A percentile compares a stretch with the other conserved stretches of the same genome.
These are phyloP conservation scores for Amanita exitialis DNA, from an alignment of 768 basidiomycete genomes.

Conservation along the genomic window DNA sequence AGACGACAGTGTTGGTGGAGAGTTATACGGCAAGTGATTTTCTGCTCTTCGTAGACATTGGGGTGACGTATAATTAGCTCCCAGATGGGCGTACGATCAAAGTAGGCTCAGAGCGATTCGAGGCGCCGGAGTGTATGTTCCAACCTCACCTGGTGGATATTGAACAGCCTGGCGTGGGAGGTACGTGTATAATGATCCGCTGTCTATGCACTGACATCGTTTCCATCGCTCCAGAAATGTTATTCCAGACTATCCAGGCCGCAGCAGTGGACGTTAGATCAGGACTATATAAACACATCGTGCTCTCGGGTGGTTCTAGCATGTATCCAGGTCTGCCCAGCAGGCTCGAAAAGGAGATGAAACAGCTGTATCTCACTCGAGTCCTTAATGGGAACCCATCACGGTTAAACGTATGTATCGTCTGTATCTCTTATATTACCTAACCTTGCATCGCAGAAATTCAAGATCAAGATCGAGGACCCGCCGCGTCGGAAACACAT, in stretches of 20 bases:
- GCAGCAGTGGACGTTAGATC: constrained; percentile 85
- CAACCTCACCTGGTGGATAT: constrained; percentile 96
- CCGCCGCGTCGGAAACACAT: constrained; percentile 97
- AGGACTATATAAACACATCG: constrained; percentile 96
- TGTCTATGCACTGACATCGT: neutral
- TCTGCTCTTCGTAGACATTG: neutral
- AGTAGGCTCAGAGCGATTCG: constrained; percentile 96
- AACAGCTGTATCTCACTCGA: constrained; percentile 92
- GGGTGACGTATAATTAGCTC: constrained; percentile 36
- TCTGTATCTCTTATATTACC: neutral
- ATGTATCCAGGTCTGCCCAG: constrained; percentile 99
- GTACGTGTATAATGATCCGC: constrained; percentile 23
- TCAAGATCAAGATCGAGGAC: constrained; percentile 98
- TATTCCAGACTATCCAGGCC: constrained; percentile 90
- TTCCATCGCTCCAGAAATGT: constrained; percentile 55
- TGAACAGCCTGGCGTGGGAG: constrained; percentile 94
- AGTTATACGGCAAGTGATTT: constrained; percentile 66
- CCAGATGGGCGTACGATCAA: constrained; percentile 95
- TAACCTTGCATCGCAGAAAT: constrained; percentile 57
- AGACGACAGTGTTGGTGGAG: constrained; percentile 94
- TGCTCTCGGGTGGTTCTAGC: constrained; percentile 93
- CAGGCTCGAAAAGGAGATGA: constrained; percentile 98
- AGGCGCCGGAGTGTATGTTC: constrained; percentile 99
- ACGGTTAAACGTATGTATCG: constrained; percentile 67
- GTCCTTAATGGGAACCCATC: constrained; percentile 78